Conservation (phyloP, 495 filamentous ascomycete genomes). For the Penicillium maclennaniae region DNA sequence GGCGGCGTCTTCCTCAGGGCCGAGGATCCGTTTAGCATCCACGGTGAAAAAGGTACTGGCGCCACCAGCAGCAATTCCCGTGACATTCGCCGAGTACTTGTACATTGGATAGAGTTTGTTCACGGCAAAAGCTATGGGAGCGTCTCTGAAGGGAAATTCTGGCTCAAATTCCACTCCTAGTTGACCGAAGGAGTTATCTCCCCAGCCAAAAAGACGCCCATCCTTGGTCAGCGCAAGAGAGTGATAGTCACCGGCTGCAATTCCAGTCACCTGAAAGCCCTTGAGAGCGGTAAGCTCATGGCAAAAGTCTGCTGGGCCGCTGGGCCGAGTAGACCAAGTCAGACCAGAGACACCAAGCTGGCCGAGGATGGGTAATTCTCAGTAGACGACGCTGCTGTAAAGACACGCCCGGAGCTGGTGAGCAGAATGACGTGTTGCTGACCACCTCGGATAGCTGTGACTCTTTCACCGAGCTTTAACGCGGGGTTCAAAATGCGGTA, state of each 20-base stretch:
- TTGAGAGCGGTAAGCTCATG: conserved; percentile 69
- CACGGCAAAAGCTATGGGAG: conserved; percentile 64
- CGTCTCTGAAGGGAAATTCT: conserved; percentile 58
- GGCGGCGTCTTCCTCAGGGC: conserved; percentile 40
- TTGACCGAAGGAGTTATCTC: conserved; percentile 85
- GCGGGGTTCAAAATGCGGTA: conserved; percentile 68
- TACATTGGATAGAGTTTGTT: conserved; percentile 66
- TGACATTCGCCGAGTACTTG: conserved; percentile 56
- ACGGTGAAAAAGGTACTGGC: conserved; percentile 80
- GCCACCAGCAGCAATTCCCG: conserved; percentile 77
- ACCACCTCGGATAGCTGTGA: conserved; percentile 70
- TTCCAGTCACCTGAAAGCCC: conserved; percentile 59
- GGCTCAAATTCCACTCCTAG: conserved; percentile 68
- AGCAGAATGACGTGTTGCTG: conserved; percentile 81
- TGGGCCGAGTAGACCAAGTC: conserved; percentile 71
- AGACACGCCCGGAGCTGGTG: conserved; percentile 81
- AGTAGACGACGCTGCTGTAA: conserved; percentile 75
- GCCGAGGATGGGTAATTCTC: conserved; percentile 75
- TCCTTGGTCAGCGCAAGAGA: conserved; percentile 70
- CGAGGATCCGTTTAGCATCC: conserved; percentile 61
- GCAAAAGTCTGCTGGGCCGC: conserved; percentile 71
- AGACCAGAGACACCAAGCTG: conserved; percentile 84
- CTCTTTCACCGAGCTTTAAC: conserved; percentile 69
- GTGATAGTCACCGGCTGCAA: conserved; percentile 86
- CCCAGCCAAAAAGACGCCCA: conserved; percentile 81